These are phyloP conservation scores for Tylopilus balloui DNA, from an alignment of 768 basidiomycete genomes.

Conservation along the genomic window DNA sequence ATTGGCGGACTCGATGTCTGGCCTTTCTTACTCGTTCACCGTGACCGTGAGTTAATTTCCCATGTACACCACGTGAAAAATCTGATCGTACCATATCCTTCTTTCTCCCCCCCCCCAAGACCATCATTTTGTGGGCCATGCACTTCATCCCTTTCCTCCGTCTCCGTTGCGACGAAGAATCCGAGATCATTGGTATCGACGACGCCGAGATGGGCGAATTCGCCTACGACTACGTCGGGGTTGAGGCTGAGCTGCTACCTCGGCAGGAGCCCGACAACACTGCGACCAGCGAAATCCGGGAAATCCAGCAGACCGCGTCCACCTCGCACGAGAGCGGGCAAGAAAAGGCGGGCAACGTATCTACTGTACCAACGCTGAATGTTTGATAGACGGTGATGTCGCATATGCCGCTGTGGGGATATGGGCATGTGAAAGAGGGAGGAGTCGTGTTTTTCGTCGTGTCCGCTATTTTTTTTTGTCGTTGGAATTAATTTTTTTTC, in stretches of 20 bases:
- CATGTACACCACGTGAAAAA: neutral
- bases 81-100: neutral
- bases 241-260: constrained; percentile 49
- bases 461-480: neutral
- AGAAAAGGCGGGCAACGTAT: constrained; percentile 18
- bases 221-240: constrained; percentile 80
- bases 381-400: neutral
- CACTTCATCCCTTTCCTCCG: constrained; percentile 79
- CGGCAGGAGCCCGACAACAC: constrained; percentile 29
- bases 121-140: constrained; percentile 83
- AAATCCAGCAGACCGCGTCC: constrained; percentile 30
- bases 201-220: constrained; percentile 89
- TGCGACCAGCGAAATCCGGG: constrained; percentile 31
- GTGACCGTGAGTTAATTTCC: constrained; percentile 53
- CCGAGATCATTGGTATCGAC: constrained; percentile 82
- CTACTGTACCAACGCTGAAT: constrained; percentile 1
- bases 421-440: neutral
- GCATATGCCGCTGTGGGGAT: neutral
- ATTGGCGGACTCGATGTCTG: constrained; percentile 66
- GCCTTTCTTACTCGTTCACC: constrained; percentile 67
- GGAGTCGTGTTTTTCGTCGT: neutral
- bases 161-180: constrained; percentile 61
- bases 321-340: constrained; percentile 27
- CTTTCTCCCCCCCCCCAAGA: constrained; percentile 35
- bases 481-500: no score